Evolutionary conservation across 768 basidiomycete genomes (phyloP).

Genomic region (Glaciozyma martinii): DNA sequence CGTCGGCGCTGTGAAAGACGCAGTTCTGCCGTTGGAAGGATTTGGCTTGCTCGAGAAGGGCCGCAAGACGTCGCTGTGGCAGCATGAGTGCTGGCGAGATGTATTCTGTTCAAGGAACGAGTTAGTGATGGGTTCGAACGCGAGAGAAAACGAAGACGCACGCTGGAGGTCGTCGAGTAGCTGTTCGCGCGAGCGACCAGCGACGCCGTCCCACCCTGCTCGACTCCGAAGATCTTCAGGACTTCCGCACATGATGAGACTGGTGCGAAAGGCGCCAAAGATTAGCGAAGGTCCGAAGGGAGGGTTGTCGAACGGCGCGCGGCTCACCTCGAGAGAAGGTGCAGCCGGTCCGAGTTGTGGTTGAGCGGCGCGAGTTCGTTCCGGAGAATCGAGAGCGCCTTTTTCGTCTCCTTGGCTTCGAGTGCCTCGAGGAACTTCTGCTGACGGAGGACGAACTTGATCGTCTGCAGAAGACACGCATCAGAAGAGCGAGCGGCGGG

Average conservation of each 20-base stretch:
- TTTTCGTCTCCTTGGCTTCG: slow-evolving; percentile 67
- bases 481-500: slow-evolving; percentile 52
- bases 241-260: slow-evolving; percentile 86
- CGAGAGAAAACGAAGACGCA: slow-evolving; percentile 38
- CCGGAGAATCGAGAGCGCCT: slow-evolving; percentile 74
- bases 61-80: slow-evolving; percentile 74
- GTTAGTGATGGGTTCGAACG: background rate
- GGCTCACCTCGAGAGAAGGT: slow-evolving; percentile 71
- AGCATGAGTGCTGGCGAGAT: slow-evolving; percentile 90
- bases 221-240: slow-evolving; percentile 69
- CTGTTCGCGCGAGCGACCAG: slow-evolving; percentile 63
- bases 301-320: background rate
- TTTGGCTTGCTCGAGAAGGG: slow-evolving; percentile 76
- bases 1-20: slow-evolving; percentile 65
- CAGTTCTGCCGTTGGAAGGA: slow-evolving; percentile 69
- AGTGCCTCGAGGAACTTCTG: slow-evolving; percentile 94
- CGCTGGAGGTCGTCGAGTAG: slow-evolving; percentile 75
- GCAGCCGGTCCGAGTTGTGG: slow-evolving; percentile 50
- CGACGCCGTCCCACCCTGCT: slow-evolving; percentile 82
- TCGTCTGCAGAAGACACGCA: slow-evolving; percentile 9
- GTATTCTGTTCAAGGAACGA: slow-evolving; percentile 50
- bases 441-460: slow-evolving; percentile 72
- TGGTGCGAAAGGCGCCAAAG: slow-evolving; percentile 39
- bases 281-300: slow-evolving; percentile 9
- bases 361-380: slow-evolving; percentile 72